Conservation (phyloP, 2,329 filamentous ascomycete species). For the Plectosphaerella sp. region DNA sequence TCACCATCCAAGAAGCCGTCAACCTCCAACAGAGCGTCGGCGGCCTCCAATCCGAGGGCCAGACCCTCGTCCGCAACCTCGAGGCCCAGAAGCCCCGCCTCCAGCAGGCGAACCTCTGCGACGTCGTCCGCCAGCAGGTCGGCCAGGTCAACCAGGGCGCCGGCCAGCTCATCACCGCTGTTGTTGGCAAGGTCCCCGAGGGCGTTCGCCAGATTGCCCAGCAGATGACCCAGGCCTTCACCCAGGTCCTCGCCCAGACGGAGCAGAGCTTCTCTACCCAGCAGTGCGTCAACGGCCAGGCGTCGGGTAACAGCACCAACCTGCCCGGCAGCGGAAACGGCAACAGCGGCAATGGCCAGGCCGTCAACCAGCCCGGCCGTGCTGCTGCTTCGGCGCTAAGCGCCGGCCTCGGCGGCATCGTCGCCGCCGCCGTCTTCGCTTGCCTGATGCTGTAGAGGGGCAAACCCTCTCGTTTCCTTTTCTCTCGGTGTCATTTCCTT, state of each 20-base stretch:
- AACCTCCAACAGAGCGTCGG: slow-evolving; percentile 11
- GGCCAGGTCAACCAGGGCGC: slow-evolving; percentile 17
- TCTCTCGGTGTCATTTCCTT: background rate
- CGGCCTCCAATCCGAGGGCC: slow-evolving; percentile 18
- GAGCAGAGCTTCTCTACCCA: slow-evolving; percentile 18
- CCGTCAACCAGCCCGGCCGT: background rate
- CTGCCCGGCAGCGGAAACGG: background rate
- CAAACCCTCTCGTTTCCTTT: background rate
- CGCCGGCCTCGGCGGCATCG: slow-evolving; percentile 3
- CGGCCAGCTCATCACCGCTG: slow-evolving; percentile 20
- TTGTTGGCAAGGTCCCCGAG: slow-evolving; percentile 22
- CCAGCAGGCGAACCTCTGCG: slow-evolving; percentile 21
- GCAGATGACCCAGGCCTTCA: slow-evolving; percentile 18
- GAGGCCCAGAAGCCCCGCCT: slow-evolving; percentile 19
- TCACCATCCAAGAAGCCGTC: slow-evolving; percentile 13
- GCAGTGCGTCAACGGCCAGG: slow-evolving; percentile 18
- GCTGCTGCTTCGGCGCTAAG: background rate
- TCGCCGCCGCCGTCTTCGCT: background rate
- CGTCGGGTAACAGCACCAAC: slow-evolving; percentile 1
- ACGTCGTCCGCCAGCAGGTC: slow-evolving; percentile 16
- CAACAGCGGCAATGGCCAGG: background rate
- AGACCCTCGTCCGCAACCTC: slow-evolving; percentile 18
- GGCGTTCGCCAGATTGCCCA: slow-evolving; percentile 20
- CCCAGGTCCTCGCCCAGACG: slow-evolving; percentile 15
- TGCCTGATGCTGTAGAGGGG: background rate